phyloP scores from a whole-genome alignment of 148 eudicot genomes.

The Agrostemma githago region DNA sequence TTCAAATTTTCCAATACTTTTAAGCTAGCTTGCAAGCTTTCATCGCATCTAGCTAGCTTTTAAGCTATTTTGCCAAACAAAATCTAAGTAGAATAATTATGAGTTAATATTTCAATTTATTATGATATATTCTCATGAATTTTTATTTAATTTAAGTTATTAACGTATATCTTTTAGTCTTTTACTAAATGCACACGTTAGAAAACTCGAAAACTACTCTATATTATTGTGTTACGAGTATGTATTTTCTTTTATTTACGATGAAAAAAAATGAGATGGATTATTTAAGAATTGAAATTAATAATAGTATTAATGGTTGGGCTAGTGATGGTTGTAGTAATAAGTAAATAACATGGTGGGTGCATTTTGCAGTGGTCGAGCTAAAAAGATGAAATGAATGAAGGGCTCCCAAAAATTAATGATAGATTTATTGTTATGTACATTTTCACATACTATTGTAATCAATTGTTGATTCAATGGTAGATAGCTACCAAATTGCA shows the following conservation, averaged over 20 bases:
- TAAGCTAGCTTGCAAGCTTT: no score
- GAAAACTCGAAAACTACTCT: no score
- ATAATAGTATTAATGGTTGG: conserved; percentile 18
- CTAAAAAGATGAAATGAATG: conserved; percentile 16
- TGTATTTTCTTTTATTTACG: background rate
- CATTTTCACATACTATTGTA: background rate
- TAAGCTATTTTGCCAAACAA: no score
- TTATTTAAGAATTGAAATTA: background rate
- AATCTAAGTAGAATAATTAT: no score
- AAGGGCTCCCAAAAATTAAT: conserved; percentile 19
- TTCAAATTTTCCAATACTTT: no score
- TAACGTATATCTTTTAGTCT: no score
- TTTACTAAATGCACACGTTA: no score
- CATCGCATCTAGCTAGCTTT: no score
- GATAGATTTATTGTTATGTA: conserved; percentile 21
- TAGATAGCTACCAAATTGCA: background rate
- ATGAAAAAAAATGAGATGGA: background rate
- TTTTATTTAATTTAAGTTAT: no score
- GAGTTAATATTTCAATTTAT: no score
- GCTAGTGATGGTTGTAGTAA: conserved; percentile 17
- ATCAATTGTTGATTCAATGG: conserved; percentile 14
- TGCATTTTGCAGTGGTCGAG: conserved; percentile 18
- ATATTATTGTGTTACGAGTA: no score
- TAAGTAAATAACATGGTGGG: conserved; percentile 15
- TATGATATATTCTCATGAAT: no score